A percentile compares a stretch with the other conserved stretches of the same genome.
Conservation (phyloP, 495 filamentous ascomycete genomes). For the Penicillium longicatenatum region DNA sequence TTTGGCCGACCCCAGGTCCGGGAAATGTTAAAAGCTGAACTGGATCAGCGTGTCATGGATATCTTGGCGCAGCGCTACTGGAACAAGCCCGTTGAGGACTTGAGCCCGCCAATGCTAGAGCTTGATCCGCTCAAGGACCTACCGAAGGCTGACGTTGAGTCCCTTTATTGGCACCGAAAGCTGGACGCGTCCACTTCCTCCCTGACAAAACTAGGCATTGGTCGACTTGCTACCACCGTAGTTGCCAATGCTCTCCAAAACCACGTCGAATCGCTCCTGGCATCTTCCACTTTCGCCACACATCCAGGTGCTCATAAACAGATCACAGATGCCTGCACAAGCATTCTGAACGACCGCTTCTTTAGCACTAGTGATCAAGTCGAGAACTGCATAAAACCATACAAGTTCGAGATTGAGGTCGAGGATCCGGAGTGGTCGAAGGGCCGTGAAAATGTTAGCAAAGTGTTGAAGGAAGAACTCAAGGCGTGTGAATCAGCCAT, state of each 20-base stretch:
- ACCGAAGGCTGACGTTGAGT: slow-evolving; percentile 79
- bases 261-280: slow-evolving; percentile 77
- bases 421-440: slow-evolving; percentile 85
- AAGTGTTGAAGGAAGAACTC: slow-evolving; percentile 80
- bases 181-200: slow-evolving; percentile 89
- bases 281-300: slow-evolving; percentile 76
- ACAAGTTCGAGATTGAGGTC: slow-evolving; percentile 95
- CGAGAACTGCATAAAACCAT: slow-evolving; percentile 99
- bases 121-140: slow-evolving; percentile 73
- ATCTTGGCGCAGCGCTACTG: slow-evolving; percentile 94
- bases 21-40: slow-evolving; percentile 83
- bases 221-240: slow-evolving; percentile 86
- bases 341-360: slow-evolving; percentile 89
- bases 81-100: slow-evolving; percentile 91
- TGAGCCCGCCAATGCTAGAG: slow-evolving; percentile 61
- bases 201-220: slow-evolving; percentile 91
- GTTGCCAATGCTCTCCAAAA: slow-evolving; percentile 85
- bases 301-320: slow-evolving; percentile 91
- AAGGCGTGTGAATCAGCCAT: slow-evolving; percentile 77
- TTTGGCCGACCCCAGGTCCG: slow-evolving; percentile 91
- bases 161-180: slow-evolving; percentile 89
- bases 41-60: slow-evolving; percentile 94
- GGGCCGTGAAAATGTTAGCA: slow-evolving; percentile 76
- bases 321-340: slow-evolving; percentile 83
- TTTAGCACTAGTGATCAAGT: slow-evolving; percentile 97